These are phyloP conservation scores for Polychaeton citri DNA, from an alignment of 2,329 filamentous ascomycete species.

Conservation along the genomic window DNA sequence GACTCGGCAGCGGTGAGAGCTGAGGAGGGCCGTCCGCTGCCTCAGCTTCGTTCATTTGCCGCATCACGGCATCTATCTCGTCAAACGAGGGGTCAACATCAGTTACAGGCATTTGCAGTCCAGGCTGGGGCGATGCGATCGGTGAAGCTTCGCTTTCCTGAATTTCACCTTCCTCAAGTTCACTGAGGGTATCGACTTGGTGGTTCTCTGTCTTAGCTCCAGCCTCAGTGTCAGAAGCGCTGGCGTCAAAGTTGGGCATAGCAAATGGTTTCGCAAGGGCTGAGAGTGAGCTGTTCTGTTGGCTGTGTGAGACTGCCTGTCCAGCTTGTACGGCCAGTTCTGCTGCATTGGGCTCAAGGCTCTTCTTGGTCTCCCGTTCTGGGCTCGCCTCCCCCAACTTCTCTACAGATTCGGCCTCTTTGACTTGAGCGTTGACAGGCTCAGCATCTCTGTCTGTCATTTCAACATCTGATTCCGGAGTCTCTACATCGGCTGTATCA, in stretches of 20 bases:
- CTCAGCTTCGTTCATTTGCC: constrained; percentile 61
- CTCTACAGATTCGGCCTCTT: not conserved
- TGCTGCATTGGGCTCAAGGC: constrained; percentile 1
- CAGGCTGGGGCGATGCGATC: constrained; percentile 1
- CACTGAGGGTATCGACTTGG: constrained; percentile 12
- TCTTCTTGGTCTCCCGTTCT: not conserved
- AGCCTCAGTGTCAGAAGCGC: not conserved
- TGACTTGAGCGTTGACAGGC: not conserved
- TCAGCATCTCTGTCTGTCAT: constrained; percentile 1
- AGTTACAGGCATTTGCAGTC: not conserved
- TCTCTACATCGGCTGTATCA: constrained; percentile 1
- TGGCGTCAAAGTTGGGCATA: constrained; percentile 12
- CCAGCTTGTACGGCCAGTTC: not conserved
- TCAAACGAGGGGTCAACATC: constrained; percentile 45
- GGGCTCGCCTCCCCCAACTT: not conserved
- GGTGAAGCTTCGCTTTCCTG: constrained; percentile 10
- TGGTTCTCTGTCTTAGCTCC: constrained; percentile 1
- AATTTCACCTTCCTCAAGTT: constrained; percentile 22
- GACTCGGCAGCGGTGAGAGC: constrained; percentile 23
- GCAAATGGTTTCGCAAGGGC: constrained; percentile 59
- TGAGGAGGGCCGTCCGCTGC: constrained; percentile 41
- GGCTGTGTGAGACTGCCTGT: not conserved
- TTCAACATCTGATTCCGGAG: constrained; percentile 7
- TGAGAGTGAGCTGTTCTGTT: constrained; percentile 43
- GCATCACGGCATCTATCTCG: constrained; percentile 89